phyloP scores from a whole-genome alignment of 169 alveolate species.

The Plasmodium vivax region DNA sequence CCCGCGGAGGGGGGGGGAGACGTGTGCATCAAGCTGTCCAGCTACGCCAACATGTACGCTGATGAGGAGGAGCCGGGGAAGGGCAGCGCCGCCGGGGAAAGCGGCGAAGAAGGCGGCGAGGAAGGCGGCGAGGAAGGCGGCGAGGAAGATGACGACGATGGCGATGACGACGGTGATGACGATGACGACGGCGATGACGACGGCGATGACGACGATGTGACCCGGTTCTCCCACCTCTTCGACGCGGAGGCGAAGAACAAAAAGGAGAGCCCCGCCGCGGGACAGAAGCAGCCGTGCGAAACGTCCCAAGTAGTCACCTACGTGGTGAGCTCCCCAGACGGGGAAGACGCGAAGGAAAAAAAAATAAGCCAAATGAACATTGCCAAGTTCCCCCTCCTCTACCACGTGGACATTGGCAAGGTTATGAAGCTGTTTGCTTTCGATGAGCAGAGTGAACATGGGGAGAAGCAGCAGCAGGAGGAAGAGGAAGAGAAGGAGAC shows the following conservation, averaged over 20 bases:
- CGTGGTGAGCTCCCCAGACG: background rate
- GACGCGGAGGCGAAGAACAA: background rate
- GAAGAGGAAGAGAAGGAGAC: too few species aligned
- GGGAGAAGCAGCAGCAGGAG: background rate
- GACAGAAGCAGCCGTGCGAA: background rate
- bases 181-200: background rate
- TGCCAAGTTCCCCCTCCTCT: background rate
- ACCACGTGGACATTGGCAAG: background rate
- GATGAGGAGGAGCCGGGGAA: slow-evolving; percentile 17
- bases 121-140: background rate
- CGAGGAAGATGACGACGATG: background rate
- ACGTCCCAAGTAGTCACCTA: background rate
- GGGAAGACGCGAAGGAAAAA: background rate
- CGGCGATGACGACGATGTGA: background rate
- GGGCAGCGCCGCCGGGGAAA: background rate
- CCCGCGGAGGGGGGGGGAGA: background rate
- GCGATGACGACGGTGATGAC: background rate
- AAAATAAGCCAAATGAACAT: background rate
- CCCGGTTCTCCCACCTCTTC: background rate
- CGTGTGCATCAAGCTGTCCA: slow-evolving; percentile 22
- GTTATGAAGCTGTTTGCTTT: background rate
- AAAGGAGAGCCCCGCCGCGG: background rate
- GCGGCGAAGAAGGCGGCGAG: too few species aligned
- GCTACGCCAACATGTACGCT: background rate
- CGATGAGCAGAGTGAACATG: background rate